Base-by-base conservation (phyloP, 108 stramenopile genomes). In the Aurantiochytrium sp. region DNA sequence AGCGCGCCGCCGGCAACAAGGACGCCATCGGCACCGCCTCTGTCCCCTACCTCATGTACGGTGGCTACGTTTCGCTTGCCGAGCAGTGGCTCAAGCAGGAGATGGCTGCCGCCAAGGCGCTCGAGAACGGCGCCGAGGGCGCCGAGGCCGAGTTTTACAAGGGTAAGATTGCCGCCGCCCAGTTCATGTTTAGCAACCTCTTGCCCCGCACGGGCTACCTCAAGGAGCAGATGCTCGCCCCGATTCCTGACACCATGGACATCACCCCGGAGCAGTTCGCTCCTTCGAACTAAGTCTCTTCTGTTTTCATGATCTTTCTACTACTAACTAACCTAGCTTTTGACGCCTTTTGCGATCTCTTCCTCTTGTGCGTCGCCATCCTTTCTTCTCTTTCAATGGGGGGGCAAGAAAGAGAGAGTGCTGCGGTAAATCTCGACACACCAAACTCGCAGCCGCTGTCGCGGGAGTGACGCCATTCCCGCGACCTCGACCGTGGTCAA, bases 61-160 rank as follows among this genome's bases (percentile, higher is more conserved):
- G 18, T 5, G 91, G 91, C 28, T 87, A 91, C 91, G 42, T 87
- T 44, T 35, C n/a, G 59, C 42, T 89, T 55, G 91, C 72, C 5
- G 71, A 60, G 87, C 72, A 87, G 88, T 91, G 91, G 91, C 88
- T 91, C 60, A 87, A 83, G 60, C 28, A 55, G 89, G 88, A 55
- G 76, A 55, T 57, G 60, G 88, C 72, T 59, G 91, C 91, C 0
- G 60, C 59, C 25, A 51, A 59, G 72, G 89, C 89, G n/a, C 89
- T 89, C 55, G 73, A 83, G 42, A 29, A 44, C 28, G 60, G 58
- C 60, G 47, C 89, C 45, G 76, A 83, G 45, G 91, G 73, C 59
- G 35, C 55, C 29, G 76, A 83, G n/a, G 87, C 28, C 10, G 51
- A 58, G 55, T 91, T 91, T 60, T 91, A 91, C 89, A 35, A 87